Conservation (phyloP, 495 filamentous ascomycete genomes). For the Aspergillus cavernicola region DNA sequence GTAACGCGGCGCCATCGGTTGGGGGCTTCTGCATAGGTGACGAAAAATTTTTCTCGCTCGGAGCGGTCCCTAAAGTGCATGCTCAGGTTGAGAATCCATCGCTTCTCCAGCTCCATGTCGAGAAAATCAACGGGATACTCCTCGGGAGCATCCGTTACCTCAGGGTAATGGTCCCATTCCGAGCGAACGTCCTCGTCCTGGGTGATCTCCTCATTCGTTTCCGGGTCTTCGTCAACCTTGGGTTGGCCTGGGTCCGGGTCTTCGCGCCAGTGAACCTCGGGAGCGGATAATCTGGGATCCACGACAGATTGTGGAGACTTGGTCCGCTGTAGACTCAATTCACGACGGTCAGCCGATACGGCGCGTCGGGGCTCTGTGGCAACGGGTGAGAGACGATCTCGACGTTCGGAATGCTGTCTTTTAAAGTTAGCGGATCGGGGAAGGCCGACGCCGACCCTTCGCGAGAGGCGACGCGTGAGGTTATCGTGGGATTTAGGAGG, state of each 20-base stretch:
- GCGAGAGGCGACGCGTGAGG: constrained; percentile 54
- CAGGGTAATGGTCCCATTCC: constrained; percentile 28
- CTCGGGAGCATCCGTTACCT: constrained; percentile 29
- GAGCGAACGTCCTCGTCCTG: constrained; percentile 19
- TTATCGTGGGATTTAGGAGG: constrained; percentile 35
- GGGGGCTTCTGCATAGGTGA: constrained; percentile 81
- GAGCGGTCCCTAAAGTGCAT: constrained; percentile 98
- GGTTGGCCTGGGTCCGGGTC: constrained; percentile 32
- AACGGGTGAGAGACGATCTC: constrained; percentile 65
- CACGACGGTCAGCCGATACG: constrained; percentile 67
- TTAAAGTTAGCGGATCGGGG: constrained; percentile 73
- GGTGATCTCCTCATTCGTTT: constrained; percentile 23
- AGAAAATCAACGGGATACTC: constrained; percentile 51
- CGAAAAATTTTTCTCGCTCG: constrained; percentile 95
- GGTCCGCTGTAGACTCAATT: constrained; percentile 44
- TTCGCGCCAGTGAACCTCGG: constrained; percentile 46
- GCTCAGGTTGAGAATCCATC: constrained; percentile 96
- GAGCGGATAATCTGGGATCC: constrained; percentile 43
- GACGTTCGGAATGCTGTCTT: constrained; percentile 73
- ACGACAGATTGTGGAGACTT: constrained; percentile 40
- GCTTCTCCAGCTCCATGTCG: constrained; percentile 75
- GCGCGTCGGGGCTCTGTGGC: constrained; percentile 68
- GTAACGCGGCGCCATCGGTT: constrained; percentile 85
- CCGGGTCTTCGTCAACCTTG: constrained; percentile 31
- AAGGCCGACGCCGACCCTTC: constrained; percentile 74